Evolutionary conservation across 2,329 filamentous ascomycete species (phyloP), one percentile per base, ranked within the genome.

Genomic region (Colletotrichum karsti): DNA sequence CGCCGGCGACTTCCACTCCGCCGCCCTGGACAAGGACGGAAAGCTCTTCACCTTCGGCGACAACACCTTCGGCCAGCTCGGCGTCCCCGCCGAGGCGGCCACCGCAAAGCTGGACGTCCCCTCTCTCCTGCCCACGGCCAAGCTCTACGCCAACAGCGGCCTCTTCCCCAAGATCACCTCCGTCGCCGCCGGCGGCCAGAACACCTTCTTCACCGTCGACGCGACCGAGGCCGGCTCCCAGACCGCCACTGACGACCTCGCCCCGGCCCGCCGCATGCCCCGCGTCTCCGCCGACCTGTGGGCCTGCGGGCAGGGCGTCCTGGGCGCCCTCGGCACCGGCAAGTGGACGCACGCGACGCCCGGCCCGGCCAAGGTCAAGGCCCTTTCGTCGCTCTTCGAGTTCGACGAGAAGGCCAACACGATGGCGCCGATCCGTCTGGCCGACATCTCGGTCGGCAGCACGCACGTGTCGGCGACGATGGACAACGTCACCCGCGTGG

Each of bases 41-140:
- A 88, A 90, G 15, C 87, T 96, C 15, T 97, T 96, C 78, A 86
- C 90, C 7, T 98, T 97, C 81, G 96, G 96, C 39, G 95, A 98
- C 78, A 98, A 98, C 80, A 90, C 91, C 0, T 88, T 89, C 46
- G 96, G 96, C n/a, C 96, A 98, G 79, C 86, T 98, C 4, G 95
- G 95, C n/a, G 90, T 95, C 73, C 89, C 93, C 56, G 88, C 87
- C 59, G 89, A 90, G 54, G 77, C 87, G 0, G 87, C 91, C 28
- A 83, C 88, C 15, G 84, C 88, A 7, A 87, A 82, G 64, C 83
- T 92, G 24, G 92, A 95, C 71, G 85, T 86, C 0, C 94, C 96
- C 0, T 88, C 90, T 4, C 85, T 91, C 6, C 77, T 98, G 2
- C 88, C 93, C 1, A 87, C 93, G 41, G 87, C 89, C 69, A 88